Conservation (phyloP, 2,329 filamentous ascomycete species). For the Colletotrichum tanaceti region DNA sequence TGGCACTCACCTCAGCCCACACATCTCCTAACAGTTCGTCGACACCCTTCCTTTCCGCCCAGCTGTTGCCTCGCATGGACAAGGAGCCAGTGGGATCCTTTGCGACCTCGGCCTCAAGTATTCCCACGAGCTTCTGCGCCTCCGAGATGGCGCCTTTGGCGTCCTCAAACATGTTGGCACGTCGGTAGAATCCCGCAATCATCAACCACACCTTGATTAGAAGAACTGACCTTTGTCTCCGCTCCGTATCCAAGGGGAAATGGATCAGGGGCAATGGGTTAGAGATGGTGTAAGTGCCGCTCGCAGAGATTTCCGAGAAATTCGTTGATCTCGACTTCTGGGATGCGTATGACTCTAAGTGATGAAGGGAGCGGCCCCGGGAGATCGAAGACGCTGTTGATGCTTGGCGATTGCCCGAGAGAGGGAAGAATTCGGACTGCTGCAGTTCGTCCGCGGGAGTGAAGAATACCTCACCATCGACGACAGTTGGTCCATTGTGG, state of each 20-base stretch:
- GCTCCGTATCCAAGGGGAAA: constrained; percentile 66
- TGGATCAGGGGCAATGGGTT: constrained; percentile 64
- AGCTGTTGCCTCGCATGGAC: constrained; percentile 73
- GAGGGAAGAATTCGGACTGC: constrained; percentile 58
- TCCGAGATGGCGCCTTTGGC: constrained; percentile 83
- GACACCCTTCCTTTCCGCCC: constrained; percentile 83
- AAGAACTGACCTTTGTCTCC: constrained; percentile 61
- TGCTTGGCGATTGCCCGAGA: constrained; percentile 54
- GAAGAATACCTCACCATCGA: constrained; percentile 65
- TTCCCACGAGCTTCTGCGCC: constrained; percentile 79
- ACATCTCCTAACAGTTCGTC: constrained; percentile 89
- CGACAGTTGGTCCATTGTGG: constrained; percentile 54
- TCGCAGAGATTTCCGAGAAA: constrained; percentile 53
- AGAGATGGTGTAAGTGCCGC: constrained; percentile 58
- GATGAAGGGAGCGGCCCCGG: constrained; percentile 56
- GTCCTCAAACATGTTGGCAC: constrained; percentile 83
- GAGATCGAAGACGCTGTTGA: constrained; percentile 57
- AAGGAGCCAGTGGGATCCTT: constrained; percentile 72
- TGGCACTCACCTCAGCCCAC: constrained; percentile 76
- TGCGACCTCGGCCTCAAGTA: constrained; percentile 74
- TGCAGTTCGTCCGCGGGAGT: constrained; percentile 59
- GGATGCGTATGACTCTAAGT: constrained; percentile 60
- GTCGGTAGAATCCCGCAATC: constrained; percentile 87
- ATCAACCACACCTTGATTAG: constrained; percentile 89
- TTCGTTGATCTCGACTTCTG: constrained; percentile 55